Evolutionary conservation across 2,329 filamentous ascomycete genomes (phyloP).

Genomic region (Xylariaceae sp.): DNA sequence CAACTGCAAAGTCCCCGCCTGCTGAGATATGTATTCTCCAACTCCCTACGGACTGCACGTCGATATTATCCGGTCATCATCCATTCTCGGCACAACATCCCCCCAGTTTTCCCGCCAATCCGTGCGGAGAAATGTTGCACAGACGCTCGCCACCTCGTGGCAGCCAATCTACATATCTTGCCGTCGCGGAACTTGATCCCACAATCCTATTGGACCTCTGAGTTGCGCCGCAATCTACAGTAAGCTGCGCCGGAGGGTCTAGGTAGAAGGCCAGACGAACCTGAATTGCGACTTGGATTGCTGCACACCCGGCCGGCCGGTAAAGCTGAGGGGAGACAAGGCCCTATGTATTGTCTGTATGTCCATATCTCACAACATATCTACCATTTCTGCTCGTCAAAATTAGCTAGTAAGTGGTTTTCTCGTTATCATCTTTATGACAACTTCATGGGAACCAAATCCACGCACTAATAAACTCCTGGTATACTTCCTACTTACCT

Average conservation of each 20-base stretch:
- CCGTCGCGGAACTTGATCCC: background rate
- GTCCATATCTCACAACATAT: too few relatives aligned
- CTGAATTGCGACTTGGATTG: background rate
- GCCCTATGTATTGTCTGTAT: too few relatives aligned
- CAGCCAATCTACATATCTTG: background rate
- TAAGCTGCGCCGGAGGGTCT: background rate
- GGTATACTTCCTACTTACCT: too few relatives aligned
- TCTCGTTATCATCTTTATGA: too few relatives aligned
- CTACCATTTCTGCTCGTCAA: too few relatives aligned
- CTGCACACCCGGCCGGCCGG: background rate
- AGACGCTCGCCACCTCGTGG: background rate
- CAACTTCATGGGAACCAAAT: too few relatives aligned
- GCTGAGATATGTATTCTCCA: too few relatives aligned
- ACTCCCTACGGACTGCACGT: background rate
- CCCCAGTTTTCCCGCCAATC: constrained; percentile 3
- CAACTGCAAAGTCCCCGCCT: too few relatives aligned
- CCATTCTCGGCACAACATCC: constrained; percentile 2
- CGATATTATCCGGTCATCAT: constrained; percentile 4
- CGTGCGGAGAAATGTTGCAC: constrained; percentile 15
- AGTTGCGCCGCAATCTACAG: constrained; percentile 1
- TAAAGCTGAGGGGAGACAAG: background rate
- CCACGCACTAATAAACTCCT: too few relatives aligned
- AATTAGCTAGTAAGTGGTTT: too few relatives aligned
- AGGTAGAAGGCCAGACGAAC: background rate
- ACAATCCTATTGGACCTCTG: constrained; percentile 2